Percentiles rank a stretch among this genome's conserved stretches.
These are phyloP conservation scores for Chenopodium suecicum DNA, from an alignment of 148 eudicot species.

Conservation along the genomic window DNA sequence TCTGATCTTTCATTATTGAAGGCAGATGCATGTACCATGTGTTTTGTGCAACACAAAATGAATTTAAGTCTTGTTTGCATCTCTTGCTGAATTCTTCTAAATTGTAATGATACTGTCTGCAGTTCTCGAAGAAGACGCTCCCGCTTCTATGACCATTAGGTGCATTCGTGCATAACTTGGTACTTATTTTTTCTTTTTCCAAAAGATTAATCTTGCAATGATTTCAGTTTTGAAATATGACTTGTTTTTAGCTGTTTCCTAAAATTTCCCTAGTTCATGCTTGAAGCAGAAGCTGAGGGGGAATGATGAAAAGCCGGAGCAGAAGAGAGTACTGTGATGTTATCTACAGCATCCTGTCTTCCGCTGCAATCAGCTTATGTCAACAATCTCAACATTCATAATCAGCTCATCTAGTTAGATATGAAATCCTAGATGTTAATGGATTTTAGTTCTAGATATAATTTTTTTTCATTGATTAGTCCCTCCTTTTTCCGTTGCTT, in stretches of 20 bases:
- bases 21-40: background rate
- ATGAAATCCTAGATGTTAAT: conserved; percentile 14
- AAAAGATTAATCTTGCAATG: background rate
- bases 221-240: background rate
- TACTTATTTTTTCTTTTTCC: background rate
- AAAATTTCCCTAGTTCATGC: background rate
- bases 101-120: conserved; percentile 25
- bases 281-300: conserved; percentile 26
- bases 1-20: too few relatives aligned
- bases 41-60: background rate
- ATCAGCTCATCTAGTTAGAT: conserved; percentile 21
- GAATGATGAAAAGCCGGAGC: conserved; percentile 7
- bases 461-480: conserved; percentile 28
- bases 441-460: conserved; percentile 16
- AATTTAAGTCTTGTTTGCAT: background rate
- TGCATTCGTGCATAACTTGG: conserved; percentile 15
- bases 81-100: background rate
- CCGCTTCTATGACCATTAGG: conserved; percentile 76
- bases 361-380: background rate
- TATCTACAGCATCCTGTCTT: background rate
- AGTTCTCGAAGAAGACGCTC: conserved; percentile 83
- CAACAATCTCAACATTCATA: background rate
- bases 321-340: background rate
- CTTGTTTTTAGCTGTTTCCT: background rate
- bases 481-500: background rate